Conservation (phyloP, 306 rosid species). For the Medicago arabica region DNA sequence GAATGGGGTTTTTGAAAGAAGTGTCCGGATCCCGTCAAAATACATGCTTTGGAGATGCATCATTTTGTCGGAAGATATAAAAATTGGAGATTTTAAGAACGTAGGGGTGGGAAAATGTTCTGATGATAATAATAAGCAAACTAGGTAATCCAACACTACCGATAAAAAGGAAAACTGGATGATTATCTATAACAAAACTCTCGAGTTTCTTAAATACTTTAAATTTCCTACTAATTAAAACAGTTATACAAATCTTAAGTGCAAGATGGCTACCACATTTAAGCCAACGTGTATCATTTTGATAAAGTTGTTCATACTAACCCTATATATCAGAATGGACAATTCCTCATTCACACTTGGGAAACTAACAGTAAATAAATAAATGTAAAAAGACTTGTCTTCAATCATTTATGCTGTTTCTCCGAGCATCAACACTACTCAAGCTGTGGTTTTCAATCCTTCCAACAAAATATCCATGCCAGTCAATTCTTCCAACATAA, state of each 20-base stretch:
- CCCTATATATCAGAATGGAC: neutral
- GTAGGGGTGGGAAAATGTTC: too few relatives aligned
- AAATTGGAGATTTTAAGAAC: too few relatives aligned
- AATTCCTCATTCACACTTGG: neutral
- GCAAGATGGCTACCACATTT: neutral
- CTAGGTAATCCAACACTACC: neutral
- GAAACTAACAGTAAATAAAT: neutral
- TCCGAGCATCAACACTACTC: neutral
- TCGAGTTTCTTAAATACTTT: slow-evolving; percentile 1
- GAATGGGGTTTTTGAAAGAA: too few relatives aligned
- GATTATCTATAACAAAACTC: neutral
- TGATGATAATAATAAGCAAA: neutral
- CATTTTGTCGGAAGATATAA: too few relatives aligned
- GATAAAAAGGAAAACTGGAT: neutral
- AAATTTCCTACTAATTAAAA: neutral
- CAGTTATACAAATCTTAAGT: slow-evolving; percentile 13
- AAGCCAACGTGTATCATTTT: slow-evolving; percentile 20
- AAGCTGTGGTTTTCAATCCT: neutral
- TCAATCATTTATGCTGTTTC: slow-evolving; percentile 15
- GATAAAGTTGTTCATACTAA: slow-evolving; percentile 9
- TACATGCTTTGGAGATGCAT: too few relatives aligned
- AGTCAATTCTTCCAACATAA: neutral
- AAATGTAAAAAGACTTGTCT: neutral
- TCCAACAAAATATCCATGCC: slow-evolving; percentile 3
- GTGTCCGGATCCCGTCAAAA: too few relatives aligned